Percentiles rank a stretch among this genome's conserved stretches.
These are phyloP conservation scores for Pichia sp. DNA, from an alignment of 1,139 yeast species.

Conservation along the genomic window DNA sequence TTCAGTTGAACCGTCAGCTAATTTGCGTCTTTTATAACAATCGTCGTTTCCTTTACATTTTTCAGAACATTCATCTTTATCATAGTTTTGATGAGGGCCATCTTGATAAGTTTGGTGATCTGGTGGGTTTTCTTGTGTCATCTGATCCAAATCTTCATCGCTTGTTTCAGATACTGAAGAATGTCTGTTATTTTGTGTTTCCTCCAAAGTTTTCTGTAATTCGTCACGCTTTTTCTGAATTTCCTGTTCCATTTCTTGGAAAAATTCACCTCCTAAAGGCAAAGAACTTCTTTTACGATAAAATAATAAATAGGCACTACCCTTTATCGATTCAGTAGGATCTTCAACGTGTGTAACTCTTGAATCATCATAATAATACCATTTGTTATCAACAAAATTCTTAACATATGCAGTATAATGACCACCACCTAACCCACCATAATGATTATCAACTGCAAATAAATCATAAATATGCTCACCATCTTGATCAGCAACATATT, in stretches of 20 bases:
- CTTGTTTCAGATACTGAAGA: constrained; percentile 3
- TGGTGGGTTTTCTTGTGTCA: neutral
- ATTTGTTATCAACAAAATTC: constrained; percentile 66
- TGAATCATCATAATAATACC: constrained; percentile 93
- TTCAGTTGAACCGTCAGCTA: neutral
- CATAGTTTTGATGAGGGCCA: too few relatives aligned
- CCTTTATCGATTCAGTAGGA: constrained; percentile 59
- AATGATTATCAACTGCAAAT: constrained; percentile 91
- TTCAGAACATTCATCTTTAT: too few relatives aligned
- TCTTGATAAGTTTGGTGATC: too few relatives aligned
- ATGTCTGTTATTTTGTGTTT: constrained; percentile 11
- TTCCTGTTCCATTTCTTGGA: constrained; percentile 18
- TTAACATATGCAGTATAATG: constrained; percentile 90
- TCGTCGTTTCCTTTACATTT: neutral
- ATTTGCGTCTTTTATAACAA: neutral
- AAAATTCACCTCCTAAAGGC: constrained; percentile 28
- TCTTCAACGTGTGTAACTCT: constrained; percentile 51
- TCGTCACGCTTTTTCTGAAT: constrained; percentile 18
- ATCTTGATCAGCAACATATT: constrained; percentile 40
- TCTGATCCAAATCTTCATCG: constrained; percentile 8
- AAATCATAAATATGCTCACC: constrained; percentile 61
- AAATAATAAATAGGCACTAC: constrained; percentile 84
- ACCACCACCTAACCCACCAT: constrained; percentile 96
- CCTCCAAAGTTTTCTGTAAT: constrained; percentile 14
- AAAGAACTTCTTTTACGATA: constrained; percentile 52